Base-by-base conservation (phyloP, 768 basidiomycete genomes). In the Amanita brunnescens region DNA sequence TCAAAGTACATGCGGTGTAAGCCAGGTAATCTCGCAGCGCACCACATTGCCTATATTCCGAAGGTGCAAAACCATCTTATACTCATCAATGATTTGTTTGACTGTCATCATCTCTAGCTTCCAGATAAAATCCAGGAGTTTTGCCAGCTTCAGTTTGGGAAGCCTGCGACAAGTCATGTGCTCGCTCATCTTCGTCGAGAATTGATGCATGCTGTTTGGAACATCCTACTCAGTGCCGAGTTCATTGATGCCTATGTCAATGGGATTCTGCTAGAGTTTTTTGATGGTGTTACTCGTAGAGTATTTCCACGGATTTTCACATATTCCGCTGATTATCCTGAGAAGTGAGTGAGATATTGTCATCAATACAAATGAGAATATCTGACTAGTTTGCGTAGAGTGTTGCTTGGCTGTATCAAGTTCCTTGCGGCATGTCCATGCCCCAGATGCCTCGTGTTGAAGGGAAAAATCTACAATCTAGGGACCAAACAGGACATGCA, bases 41-140 rank as follows among this genome's bases (percentile, higher is more conserved):
- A 76, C 51, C 71, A 72, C 49, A n/a, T 73, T 4, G 72, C 68
- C 1, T 76, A 74, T 55, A 65, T 78, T 41, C 72, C 70, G 0
- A 58, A 60, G 13, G 68, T 70, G 45, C 33, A 41, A 51, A 3
- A 48, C 13, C 7, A 3, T 32, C 6, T 26, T 18, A 30, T 30
- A 51, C 34, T 45, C 44, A 13, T 6, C 20, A 32, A 43, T 20
- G 39, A n/a, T 38, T 1, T 10, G 6, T 7, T 23, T 42, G 13
- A 20, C 6, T 3, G 6, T 21, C 8, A 6, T 29, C 5, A 29
- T 7, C 1, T 2, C n/a, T 8, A 44, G 29, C 9, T 44, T 16
- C 6, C 24, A 5, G 14, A 44, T 30, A 44, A 29, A 6, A 21
- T 41, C 5, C 39, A 41, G 3, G 39, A 41, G 8, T 41, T 41